Evolutionary conservation across 305 asterid genomes (phyloP).

Genomic region (Salvia sclarea): DNA sequence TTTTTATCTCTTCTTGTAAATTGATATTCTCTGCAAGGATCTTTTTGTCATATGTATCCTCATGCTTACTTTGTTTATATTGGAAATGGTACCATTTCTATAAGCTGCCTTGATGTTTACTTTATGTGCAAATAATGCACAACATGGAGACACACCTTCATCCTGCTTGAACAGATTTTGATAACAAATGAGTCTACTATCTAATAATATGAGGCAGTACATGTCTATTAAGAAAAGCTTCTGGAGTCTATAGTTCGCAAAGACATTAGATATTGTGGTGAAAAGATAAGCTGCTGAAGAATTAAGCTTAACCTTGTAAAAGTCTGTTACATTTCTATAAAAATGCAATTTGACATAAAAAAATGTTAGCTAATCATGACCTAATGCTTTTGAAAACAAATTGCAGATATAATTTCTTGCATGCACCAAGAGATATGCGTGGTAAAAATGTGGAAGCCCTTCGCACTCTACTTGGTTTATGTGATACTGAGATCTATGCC

Average conservation of each 20-base stretch:
- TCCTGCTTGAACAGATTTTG: neutral
- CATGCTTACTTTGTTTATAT: conserved; percentile 15
- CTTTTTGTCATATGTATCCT: conserved; percentile 25
- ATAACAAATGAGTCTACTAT: neutral
- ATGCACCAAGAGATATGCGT: conserved; percentile 98
- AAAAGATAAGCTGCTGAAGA: conserved; percentile 23
- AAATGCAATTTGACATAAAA: neutral
- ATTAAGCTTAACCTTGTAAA: conserved; percentile 8
- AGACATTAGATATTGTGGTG: neutral
- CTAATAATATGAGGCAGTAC: neutral
- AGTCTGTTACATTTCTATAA: conserved; percentile 11
- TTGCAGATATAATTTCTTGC: conserved; percentile 91
- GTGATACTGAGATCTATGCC: conserved; percentile 89
- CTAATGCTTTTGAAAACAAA: conserved; percentile 35
- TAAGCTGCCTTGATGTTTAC: neutral
- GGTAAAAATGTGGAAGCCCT: conserved; percentile 97
- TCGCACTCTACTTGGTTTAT: conserved; percentile 78
- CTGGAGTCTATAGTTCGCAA: conserved; percentile 5
- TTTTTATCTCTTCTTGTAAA: conserved; percentile 6
- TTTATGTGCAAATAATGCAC: neutral
- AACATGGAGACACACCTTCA: neutral
- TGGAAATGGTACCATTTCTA: neutral
- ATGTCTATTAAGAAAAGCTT: neutral
- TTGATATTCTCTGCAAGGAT: conserved; percentile 4
- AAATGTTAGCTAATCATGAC: conserved; percentile 30